phyloP scores from a whole-genome alignment of 1,284 basidiomycete genomes.

The Marasmius tenuissimus region DNA sequence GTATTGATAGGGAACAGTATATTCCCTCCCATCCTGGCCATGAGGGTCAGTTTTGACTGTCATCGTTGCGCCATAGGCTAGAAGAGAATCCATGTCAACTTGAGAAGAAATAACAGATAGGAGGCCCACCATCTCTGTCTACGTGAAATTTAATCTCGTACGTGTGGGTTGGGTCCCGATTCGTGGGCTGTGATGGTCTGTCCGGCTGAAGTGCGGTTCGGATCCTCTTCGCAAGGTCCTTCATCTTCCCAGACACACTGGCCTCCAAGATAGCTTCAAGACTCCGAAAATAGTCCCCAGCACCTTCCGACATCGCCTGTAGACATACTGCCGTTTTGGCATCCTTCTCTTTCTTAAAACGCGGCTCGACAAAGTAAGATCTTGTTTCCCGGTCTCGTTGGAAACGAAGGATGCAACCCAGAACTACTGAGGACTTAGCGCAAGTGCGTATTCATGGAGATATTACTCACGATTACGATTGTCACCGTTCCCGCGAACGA shows the following conservation, averaged over 20 bases:
- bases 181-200: no score
- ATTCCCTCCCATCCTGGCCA: neutral
- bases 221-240: neutral
- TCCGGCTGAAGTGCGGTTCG: neutral
- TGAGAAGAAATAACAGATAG: neutral
- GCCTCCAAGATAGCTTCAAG: neutral
- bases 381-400: neutral
- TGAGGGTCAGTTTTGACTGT: neutral
- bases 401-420: slow-evolving; percentile 7
- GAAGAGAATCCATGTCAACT: neutral
- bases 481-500: neutral
- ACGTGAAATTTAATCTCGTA: neutral
- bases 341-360: slow-evolving; percentile 6
- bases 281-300: slow-evolving; percentile 2
- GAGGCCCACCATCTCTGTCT: neutral
- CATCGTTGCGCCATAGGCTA: neutral
- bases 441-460: neutral
- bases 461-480: neutral
- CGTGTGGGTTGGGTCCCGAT: no score
- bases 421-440: neutral
- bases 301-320: slow-evolving; percentile 10
- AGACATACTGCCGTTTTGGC: slow-evolving; percentile 9
- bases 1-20: neutral
- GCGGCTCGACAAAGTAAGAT: slow-evolving; percentile 8
- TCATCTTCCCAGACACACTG: neutral